Base-by-base conservation (phyloP, 768 basidiomycete genomes). In the Lactarius sanguifluus region DNA sequence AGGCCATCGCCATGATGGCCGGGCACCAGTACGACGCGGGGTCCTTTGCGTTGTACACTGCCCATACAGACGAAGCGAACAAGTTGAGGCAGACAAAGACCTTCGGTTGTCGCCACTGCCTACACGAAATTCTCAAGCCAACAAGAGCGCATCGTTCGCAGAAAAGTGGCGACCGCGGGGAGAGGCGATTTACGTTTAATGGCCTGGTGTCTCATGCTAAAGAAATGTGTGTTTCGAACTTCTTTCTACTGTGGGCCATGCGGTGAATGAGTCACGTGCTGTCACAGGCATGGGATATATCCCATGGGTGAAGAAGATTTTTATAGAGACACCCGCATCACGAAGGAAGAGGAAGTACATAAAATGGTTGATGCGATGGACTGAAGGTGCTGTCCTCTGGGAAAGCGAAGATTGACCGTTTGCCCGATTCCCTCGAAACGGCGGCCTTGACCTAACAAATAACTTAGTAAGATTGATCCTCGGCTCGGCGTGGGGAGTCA, bases 131-230 rank as follows among this genome's bases (percentile, higher is more conserved):
- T 40, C 55, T 15, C 47, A 57, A 60, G 15, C 20, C n/a, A 41
- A 20, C 15, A 61, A 40, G 40, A 40, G 10, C 62, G 41, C 47
- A 9, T 45, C 55, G 52, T 18, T 47, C 47, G 56, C 57, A 32
- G 56, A 38, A 43, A 66, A 38, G 30, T 15, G 57, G 10, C 41
- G 34, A 9, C 18, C 20, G 15, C 25, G 20, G 12, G 61, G 16
- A 69, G 25, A 76, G 76, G 58, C 65, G 75, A 62, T 82, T 85
- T 73, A 73, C 69, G 3, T 86, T 87, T 70, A 75, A 88, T 66
- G 88, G 84, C 3, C 69, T 90, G 60, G 77, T 83, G 47, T 88
- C 86, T 28, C 89, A 91, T 68, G 70, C 84, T 65, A 87, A 86
- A 71, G 80, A 76, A 68, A 88, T 84, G 89, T 89, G 68, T 69